Percentiles rank a stretch among this genome's conserved stretches.
Evolutionary conservation across 345 rosid genomes (phyloP).

Genomic region (Aquilaria malaccensis): DNA sequence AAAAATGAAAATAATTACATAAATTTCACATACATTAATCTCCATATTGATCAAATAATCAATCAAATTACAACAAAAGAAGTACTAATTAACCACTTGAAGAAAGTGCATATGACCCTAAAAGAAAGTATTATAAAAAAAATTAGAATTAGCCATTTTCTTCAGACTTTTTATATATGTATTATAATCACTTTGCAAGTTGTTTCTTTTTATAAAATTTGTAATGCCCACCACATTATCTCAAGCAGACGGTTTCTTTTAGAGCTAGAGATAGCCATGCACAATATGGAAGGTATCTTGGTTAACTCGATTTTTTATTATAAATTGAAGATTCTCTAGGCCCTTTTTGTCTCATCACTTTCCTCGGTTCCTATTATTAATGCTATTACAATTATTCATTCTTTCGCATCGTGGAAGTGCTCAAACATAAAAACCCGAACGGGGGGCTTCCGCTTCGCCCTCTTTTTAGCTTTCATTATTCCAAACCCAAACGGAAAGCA

Average conservation of each 20-base stretch:
- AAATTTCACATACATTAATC: no score
- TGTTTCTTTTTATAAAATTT: neutral
- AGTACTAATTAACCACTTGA: no score
- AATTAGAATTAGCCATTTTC: no score
- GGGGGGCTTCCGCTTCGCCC: constrained; percentile 18
- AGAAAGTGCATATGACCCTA: no score
- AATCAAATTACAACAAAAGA: no score
- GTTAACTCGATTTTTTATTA: constrained; percentile 14
- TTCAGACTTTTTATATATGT: no score
- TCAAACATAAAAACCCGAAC: constrained; percentile 37
- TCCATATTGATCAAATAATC: no score
- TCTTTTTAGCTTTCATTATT: constrained; percentile 30
- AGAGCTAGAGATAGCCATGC: neutral
- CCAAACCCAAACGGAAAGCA: constrained; percentile 47
- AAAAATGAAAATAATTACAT: no score
- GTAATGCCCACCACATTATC: neutral
- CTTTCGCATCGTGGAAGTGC: constrained; percentile 27
- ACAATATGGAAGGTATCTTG: constrained; percentile 12
- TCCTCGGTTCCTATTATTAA: constrained; percentile 14
- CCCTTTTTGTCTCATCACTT: constrained; percentile 5
- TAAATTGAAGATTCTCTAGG: constrained; percentile 18
- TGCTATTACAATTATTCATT: constrained; percentile 18
- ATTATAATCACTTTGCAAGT: neutral
- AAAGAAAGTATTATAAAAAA: no score
- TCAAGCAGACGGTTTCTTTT: neutral